Base-by-base conservation (phyloP, 768 basidiomycete genomes). In the Omphalotus guepiniiformis region DNA sequence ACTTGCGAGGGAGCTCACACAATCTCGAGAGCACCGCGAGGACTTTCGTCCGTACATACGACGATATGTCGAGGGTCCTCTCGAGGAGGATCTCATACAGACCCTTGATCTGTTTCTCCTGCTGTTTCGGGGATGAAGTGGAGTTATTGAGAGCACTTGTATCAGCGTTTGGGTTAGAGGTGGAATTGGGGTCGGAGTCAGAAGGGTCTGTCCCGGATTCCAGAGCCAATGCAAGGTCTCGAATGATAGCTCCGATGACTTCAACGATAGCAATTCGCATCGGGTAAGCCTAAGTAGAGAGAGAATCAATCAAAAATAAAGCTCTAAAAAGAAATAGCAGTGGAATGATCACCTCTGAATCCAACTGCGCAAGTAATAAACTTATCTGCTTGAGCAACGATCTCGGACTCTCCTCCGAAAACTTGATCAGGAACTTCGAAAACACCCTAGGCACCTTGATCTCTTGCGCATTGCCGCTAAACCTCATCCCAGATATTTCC, bases 191-290 rank as follows among this genome's bases (percentile, higher is more conserved):
- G n/a, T n/a, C n/a, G n/a, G n/a, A n/a, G n/a, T n/a, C n/a, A n/a
- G n/a, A n/a, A n/a, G n/a, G n/a, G n/a, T n/a, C n/a, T 43, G 73
- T 68, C 57, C 78, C 59, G 18, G 69, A 69, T 34, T 76, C 76
- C 16, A 68, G 63, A 2, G 80, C 74, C 16, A 66, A 60, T 0
- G 87, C 81, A 11, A 97, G 78, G 53, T 97, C 90, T 36, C 75
- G 73, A 59, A 98, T 92, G 51, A 98, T 79, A 49, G 74, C 71
- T 4, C 91, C 92, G 32, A 98, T 80, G 48, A 94, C 78, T 61
- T 98, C 95, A 42, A 99, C 80, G 47, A 99, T 75, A 1, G 93
- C 91, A 71, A 93, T 87, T 34, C 96, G 91, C 83, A 99, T 93
- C 0, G 93, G 90, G 60, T 98, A 96, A 0, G 93, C 85, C 93